Evolutionary conservation across 768 basidiomycete genomes (phyloP).

Genomic region (Terana coerulea): DNA sequence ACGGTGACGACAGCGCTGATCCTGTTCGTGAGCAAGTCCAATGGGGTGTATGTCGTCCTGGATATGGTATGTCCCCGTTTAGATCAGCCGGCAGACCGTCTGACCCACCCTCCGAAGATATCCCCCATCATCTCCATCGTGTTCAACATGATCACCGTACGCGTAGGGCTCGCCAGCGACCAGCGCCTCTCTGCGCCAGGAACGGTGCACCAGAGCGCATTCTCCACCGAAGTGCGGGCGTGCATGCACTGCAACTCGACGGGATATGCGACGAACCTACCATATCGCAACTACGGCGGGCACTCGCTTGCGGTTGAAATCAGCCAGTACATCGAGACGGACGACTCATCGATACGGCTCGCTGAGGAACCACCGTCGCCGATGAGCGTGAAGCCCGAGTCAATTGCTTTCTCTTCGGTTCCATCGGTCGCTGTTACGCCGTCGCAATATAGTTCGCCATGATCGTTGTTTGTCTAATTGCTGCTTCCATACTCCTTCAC

Average conservation of each 20-base stretch:
- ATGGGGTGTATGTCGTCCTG: slow-evolving; percentile 32
- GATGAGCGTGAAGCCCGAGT: neutral
- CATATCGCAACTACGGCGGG: neutral
- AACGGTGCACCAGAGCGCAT: slow-evolving; percentile 10
- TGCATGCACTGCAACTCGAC: neutral
- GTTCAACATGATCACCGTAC: slow-evolving; percentile 41
- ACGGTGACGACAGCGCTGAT: slow-evolving; percentile 30
- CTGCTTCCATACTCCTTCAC: neutral
- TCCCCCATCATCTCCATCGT: slow-evolving; percentile 38
- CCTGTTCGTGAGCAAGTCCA: slow-evolving; percentile 25
- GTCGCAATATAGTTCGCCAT: neutral
- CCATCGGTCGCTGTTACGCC: neutral
- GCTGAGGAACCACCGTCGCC: neutral
- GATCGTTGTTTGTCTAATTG: neutral
- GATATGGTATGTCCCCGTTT: slow-evolving; percentile 27
- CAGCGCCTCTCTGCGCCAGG: slow-evolving; percentile 4
- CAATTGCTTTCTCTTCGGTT: neutral
- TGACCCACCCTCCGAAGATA: slow-evolving; percentile 19
- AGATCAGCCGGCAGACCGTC: neutral
- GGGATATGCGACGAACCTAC: neutral
- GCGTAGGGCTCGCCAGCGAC: slow-evolving; percentile 23
- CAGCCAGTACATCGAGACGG: slow-evolving; percentile 18
- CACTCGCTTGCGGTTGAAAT: slow-evolving; percentile 19
- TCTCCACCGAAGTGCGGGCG: slow-evolving; percentile 11
- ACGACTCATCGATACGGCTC: slow-evolving; percentile 9